Conservation (phyloP, 805 yeast species). For the Scheffersomyces coipomensis region DNA sequence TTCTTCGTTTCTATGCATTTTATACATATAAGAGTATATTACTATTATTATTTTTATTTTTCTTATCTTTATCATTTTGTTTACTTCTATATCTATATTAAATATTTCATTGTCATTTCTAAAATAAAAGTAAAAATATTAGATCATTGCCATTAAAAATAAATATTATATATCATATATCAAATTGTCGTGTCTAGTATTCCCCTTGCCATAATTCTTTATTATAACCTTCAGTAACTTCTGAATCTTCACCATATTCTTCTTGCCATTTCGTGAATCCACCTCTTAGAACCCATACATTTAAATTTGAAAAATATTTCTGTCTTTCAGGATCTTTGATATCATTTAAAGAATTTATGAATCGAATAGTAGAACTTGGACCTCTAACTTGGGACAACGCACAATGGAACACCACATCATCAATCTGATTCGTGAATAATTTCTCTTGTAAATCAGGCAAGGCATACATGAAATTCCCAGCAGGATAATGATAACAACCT, state of each 20-base stretch:
- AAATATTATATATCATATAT: too few species aligned
- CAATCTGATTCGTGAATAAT: slow-evolving; percentile 27
- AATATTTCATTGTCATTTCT: too few species aligned
- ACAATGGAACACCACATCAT: slow-evolving; percentile 82
- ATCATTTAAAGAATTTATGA: slow-evolving; percentile 46
- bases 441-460: slow-evolving; percentile 37
- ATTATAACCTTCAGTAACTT: slow-evolving; percentile 54
- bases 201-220: slow-evolving; percentile 30
- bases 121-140: too few species aligned
- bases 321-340: slow-evolving; percentile 19
- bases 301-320: slow-evolving; percentile 31
- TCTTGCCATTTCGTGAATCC: slow-evolving; percentile 88
- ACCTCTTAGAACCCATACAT: slow-evolving; percentile 73
- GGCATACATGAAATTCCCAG: slow-evolving; percentile 39
- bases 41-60: too few species aligned
- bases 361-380: slow-evolving; percentile 75
- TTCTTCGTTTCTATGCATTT: too few species aligned
- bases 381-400: slow-evolving; percentile 90
- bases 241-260: slow-evolving; percentile 62
- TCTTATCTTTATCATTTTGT: too few species aligned
- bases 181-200: too few species aligned
- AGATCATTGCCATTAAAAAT: too few species aligned
- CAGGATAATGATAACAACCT: slow-evolving; percentile 56
- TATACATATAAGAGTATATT: too few species aligned
- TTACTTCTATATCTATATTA: too few species aligned